These are phyloP conservation scores for Coccinonectria pachysandricola DNA, from an alignment of 2,329 filamentous ascomycete species.

Conservation along the genomic window DNA sequence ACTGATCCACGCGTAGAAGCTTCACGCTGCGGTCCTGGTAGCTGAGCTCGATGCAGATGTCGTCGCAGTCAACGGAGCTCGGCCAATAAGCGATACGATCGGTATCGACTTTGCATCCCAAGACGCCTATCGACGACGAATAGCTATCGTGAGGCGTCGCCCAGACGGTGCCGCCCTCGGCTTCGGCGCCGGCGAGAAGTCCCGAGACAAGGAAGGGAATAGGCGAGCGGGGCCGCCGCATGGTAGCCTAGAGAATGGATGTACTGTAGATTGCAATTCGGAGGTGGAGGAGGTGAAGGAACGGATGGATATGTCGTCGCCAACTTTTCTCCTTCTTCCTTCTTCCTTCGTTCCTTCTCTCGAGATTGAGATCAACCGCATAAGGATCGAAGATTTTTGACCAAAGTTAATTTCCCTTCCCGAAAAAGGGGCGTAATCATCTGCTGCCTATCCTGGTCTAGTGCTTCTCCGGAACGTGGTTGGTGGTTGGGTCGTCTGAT, in stretches of 20 bases:
- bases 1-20: conserved; percentile 50
- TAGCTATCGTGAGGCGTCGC: conserved; percentile 46
- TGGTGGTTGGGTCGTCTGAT: no score
- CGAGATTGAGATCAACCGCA: no score
- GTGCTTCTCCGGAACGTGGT: no score
- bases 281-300: no score
- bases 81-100: conserved; percentile 55
- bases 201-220: not conserved
- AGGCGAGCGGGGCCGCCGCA: not conserved
- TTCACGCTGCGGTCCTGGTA: conserved; percentile 40
- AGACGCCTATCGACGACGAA: conserved; percentile 47
- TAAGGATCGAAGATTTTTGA: no score
- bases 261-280: no score
- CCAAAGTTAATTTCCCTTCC: no score
- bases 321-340: no score
- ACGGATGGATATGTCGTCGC: no score
- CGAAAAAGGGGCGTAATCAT: no score
- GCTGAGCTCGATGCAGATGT: conserved; percentile 43
- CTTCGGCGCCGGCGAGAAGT: conserved; percentile 1
- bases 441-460: no score
- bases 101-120: conserved; percentile 48
- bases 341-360: no score
- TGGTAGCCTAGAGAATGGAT: not conserved
- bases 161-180: conserved; percentile 17
- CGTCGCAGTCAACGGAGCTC: conserved; percentile 40